Evolutionary conservation across 2,329 filamentous ascomycete genomes (phyloP), one percentile per base, ranked within the genome.

Genomic region (Orbilia quercus): DNA sequence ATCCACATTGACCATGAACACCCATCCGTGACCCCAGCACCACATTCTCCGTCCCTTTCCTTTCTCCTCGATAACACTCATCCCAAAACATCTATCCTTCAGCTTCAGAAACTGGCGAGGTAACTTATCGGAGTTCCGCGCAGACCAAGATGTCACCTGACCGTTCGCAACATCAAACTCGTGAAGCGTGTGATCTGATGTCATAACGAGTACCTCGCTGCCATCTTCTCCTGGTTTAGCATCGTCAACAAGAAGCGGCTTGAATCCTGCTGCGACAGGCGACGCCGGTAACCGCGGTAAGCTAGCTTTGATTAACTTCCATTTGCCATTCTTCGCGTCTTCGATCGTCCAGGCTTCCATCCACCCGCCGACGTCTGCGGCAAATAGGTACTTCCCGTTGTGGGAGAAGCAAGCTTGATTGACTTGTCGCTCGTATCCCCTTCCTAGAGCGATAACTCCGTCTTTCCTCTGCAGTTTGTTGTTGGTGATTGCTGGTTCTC

Each of bases 21-120:
- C 98, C 82, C 91, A 92, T 22, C 99, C 81, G 85, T 92, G 98
- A 0, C 87, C 89, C 42, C 88, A 86, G 5, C 94, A 93, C 78
- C 96, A 97, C 18, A 98, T 82, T 92, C 94, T 98, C 12, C 94
- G 86, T 50, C 87, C 83, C n/a, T 82, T 82, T 20, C 54, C 64
- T 25, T 44, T 53, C 36, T 75, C 57, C 25, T 69, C 42, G 6
- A 57, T 79, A 25, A 84, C 83, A 0, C 89, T 81, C 23, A 89
- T 88, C 2, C 92, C 93, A 83, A 94, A 94, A 60, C 90, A 90
- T 44, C 91, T 85, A 79, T 96, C 92, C 71, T 89, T 87, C 22
- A 92, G 86, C 75, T 88, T 86, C 64, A 85, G 87, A 80, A 96
- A 94, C 51, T 86, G 1, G 84, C 83, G 0, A 92, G 87, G 66